phyloP scores from a whole-genome alignment of 2,329 filamentous ascomycete species.

The Zymoseptoria crescenta region DNA sequence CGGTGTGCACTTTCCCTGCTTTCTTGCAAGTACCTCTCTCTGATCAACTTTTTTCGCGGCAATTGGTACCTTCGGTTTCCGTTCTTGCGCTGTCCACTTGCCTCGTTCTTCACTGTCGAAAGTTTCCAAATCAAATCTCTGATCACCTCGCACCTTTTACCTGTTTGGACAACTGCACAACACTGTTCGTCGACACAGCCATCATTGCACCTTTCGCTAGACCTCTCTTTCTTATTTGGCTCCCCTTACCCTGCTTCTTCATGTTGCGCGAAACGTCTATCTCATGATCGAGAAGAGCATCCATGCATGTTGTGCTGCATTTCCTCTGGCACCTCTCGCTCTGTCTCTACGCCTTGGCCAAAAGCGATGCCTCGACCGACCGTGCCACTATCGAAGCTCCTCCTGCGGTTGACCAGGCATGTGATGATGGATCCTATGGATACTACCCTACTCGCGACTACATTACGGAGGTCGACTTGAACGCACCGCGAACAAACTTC shows the following conservation, averaged over 20 bases:
- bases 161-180: background rate
- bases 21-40: background rate
- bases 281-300: slow-evolving; percentile 3
- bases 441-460: slow-evolving; percentile 23
- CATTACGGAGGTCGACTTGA: slow-evolving; percentile 17
- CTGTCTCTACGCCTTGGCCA: slow-evolving; percentile 13
- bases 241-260: background rate
- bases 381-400: slow-evolving; percentile 1
- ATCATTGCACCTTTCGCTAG: background rate
- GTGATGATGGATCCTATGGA: slow-evolving; percentile 25
- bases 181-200: background rate
- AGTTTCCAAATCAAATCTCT: background rate
- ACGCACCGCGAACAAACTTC: slow-evolving; percentile 23
- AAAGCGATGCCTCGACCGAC: background rate
- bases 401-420: slow-evolving; percentile 16
- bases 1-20: background rate
- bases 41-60: background rate
- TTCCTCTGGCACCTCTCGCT: slow-evolving; percentile 20
- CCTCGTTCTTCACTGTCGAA: background rate
- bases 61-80: background rate
- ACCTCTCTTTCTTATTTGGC: background rate
- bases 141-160: background rate
- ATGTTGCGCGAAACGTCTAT: background rate
- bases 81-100: background rate
- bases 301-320: slow-evolving; percentile 15